phyloP scores from a whole-genome alignment of 140 eudicot genomes.

The Stevia rebaudiana region DNA sequence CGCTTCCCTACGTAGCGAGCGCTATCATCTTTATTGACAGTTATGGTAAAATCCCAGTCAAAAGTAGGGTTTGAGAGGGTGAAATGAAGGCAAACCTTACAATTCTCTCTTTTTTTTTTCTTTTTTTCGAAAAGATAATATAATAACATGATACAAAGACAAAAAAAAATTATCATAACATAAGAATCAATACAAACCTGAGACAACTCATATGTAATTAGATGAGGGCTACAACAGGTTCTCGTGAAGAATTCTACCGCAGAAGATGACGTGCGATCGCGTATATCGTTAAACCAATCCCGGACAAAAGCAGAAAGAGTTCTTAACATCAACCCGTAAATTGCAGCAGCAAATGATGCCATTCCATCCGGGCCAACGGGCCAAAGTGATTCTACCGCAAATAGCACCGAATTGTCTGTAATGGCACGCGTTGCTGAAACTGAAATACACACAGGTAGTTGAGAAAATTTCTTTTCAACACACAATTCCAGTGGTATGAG shows the following conservation, averaged over 20 bases:
- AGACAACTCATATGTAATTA: slow-evolving; percentile 71
- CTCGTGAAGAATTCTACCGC: slow-evolving; percentile 84
- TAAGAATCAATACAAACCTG: slow-evolving; percentile 46
- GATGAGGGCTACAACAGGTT: slow-evolving; percentile 85
- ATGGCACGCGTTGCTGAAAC: slow-evolving; percentile 71
- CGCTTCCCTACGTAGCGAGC: no score
- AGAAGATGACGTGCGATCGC: slow-evolving; percentile 67
- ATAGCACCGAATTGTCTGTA: slow-evolving; percentile 47
- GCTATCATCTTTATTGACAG: no score
- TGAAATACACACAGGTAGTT: slow-evolving; percentile 41
- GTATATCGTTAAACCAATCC: slow-evolving; percentile 82
- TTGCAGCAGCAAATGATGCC: slow-evolving; percentile 82
- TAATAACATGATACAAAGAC: no score
- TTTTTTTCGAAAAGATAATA: no score
- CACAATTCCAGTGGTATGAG: slow-evolving; percentile 75
- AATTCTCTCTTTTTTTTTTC: no score
- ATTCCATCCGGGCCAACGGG: slow-evolving; percentile 57
- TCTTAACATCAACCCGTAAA: slow-evolving; percentile 81
- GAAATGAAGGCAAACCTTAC: no score
- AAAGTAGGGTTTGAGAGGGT: no score
- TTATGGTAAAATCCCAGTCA: no score
- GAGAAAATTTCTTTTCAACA: slow-evolving; percentile 45
- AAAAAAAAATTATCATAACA: no score
- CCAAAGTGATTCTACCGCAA: slow-evolving; percentile 69
- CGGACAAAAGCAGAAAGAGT: slow-evolving; percentile 94